phyloP scores from a whole-genome alignment of 116 monocot genomes.

The Dioscorea cayenensis region DNA sequence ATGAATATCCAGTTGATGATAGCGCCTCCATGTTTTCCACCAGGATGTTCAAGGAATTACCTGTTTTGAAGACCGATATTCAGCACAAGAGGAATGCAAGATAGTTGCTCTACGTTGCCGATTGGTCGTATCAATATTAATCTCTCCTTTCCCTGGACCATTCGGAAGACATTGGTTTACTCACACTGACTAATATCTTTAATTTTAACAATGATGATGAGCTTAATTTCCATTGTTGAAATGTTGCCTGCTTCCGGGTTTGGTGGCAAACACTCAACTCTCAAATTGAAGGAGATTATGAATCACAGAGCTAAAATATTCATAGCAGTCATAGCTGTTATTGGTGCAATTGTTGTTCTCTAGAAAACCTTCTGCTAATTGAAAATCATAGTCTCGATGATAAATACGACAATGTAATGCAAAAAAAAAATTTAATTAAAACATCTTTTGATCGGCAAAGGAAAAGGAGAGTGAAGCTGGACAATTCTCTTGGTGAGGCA shows the following conservation, averaged over 20 bases:
- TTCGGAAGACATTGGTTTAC: too few relatives aligned
- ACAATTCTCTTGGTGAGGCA: slow-evolving; percentile 2
- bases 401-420: background rate
- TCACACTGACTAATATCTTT: too few relatives aligned
- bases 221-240: too few relatives aligned
- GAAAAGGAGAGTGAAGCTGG: background rate
- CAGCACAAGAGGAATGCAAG: too few relatives aligned
- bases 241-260: background rate
- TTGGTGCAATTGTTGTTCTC: slow-evolving; percentile 4
- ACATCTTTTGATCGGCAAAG: slow-evolving; percentile 1
- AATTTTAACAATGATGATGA: too few relatives aligned
- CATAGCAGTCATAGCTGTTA: slow-evolving; percentile 1
- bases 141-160: too few relatives aligned
- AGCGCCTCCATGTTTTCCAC: slow-evolving; percentile 64
- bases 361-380: background rate
- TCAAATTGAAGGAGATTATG: background rate
- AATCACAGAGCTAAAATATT: background rate
- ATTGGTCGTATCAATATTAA: too few relatives aligned
- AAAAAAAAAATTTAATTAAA: slow-evolving; percentile 5
- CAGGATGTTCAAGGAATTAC: slow-evolving; percentile 83
- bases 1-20: slow-evolving; percentile 84
- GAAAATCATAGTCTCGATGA: background rate
- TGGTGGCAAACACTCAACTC: background rate
- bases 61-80: slow-evolving; percentile 74
- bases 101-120: too few relatives aligned